phyloP scores from a whole-genome alignment of 2,329 filamentous ascomycete species.

The Monilinia fructigena region DNA sequence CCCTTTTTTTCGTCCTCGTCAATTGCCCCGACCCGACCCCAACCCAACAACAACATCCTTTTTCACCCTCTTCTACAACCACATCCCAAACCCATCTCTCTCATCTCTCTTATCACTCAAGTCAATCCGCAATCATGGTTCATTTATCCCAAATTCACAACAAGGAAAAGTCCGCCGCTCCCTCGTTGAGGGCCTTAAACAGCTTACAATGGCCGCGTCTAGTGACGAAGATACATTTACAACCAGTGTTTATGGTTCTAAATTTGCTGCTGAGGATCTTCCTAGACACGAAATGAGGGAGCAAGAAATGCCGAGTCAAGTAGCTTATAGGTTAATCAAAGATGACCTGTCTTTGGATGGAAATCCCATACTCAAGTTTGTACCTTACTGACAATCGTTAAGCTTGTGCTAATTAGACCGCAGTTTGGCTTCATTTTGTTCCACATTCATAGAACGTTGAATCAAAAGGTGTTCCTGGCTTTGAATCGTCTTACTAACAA shows the following conservation, averaged over 20 bases:
- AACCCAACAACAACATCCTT: neutral
- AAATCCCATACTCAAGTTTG: slow-evolving; percentile 80
- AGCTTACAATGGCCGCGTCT: slow-evolving; percentile 44
- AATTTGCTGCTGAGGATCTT: slow-evolving; percentile 76
- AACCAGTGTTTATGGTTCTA: slow-evolving; percentile 73
- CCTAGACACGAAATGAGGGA: slow-evolving; percentile 71
- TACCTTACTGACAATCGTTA: slow-evolving; percentile 21
- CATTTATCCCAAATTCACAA: slow-evolving; percentile 47
- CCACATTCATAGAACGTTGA: slow-evolving; percentile 80
- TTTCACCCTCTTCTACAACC: no score
- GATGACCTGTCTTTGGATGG: slow-evolving; percentile 90
- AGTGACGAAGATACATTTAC: slow-evolving; percentile 34
- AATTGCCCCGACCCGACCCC: no score
- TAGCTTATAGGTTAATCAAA: slow-evolving; percentile 97
- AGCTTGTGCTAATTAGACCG: slow-evolving; percentile 24
- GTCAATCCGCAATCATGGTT: slow-evolving; percentile 44
- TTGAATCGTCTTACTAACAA: neutral
- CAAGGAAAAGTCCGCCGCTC: slow-evolving; percentile 27
- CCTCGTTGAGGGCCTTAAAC: slow-evolving; percentile 46
- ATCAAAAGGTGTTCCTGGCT: neutral
- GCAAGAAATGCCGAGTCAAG: slow-evolving; percentile 81
- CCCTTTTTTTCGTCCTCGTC: neutral
- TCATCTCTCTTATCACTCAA: neutral
- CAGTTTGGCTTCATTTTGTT: slow-evolving; percentile 88
- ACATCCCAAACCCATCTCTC: no score